Evolutionary conservation across 345 rosid genomes (phyloP).

Genomic region (Lumnitzera littorea): DNA sequence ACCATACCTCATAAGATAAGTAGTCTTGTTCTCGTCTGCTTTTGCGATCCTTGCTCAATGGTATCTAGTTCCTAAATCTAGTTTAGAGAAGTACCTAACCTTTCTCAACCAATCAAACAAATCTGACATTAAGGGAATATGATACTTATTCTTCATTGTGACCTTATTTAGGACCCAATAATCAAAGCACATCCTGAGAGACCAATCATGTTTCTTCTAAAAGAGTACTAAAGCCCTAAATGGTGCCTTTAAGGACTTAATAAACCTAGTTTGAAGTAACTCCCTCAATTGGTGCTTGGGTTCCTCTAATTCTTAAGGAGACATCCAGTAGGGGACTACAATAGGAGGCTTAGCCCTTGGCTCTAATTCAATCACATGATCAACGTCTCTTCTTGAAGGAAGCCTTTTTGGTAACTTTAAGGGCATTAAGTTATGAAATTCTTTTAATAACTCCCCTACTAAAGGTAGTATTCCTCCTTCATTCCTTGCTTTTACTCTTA

Average conservation of each 20-base stretch:
- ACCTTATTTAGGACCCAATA: slow-evolving; percentile 10
- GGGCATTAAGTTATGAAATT: too few species aligned
- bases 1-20: neutral
- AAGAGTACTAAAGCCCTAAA: neutral
- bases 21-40: slow-evolving; percentile 4
- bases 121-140: neutral
- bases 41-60: slow-evolving; percentile 4
- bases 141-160: slow-evolving; percentile 11
- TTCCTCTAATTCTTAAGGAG: neutral
- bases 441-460: too few species aligned
- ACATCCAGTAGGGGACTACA: neutral
- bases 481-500: too few species aligned
- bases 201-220: neutral
- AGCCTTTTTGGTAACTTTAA: too few species aligned
- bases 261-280: neutral
- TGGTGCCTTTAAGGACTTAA: neutral
- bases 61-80: slow-evolving; percentile 6
- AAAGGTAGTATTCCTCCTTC: too few species aligned
- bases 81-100: neutral
- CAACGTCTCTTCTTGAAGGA: too few species aligned
- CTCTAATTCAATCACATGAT: too few species aligned
- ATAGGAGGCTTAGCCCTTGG: too few species aligned
- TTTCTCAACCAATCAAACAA: slow-evolving; percentile 2
- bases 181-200: neutral
- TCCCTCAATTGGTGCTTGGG: neutral